Evolutionary conservation across 345 rosid genomes (phyloP).

Genomic region (Gossypium thurberi): DNA sequence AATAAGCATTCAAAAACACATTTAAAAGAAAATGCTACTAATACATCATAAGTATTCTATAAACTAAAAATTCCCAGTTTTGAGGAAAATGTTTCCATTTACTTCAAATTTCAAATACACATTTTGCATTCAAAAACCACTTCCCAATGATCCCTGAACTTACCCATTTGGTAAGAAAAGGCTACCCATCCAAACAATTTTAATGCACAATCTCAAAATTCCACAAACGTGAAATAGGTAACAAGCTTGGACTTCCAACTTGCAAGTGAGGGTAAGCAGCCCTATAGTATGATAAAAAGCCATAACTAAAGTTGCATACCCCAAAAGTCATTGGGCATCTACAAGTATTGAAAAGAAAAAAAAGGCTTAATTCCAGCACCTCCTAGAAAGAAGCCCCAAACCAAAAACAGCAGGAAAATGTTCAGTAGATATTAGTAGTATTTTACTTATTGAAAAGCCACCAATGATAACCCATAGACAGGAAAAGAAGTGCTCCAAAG

Average conservation of each 20-base stretch:
- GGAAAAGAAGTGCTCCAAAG: neutral
- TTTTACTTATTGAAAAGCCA: neutral
- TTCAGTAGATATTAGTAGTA: neutral
- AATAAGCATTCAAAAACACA: neutral
- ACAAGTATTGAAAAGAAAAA: conserved; percentile 1
- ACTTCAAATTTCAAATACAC: neutral
- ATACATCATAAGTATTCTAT: neutral
- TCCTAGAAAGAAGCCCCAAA: neutral
- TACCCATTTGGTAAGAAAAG: conserved; percentile 1
- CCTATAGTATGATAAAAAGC: neutral
- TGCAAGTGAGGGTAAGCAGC: neutral
- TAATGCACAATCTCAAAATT: neutral
- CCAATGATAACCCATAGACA: neutral
- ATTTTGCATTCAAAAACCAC: neutral
- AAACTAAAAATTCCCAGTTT: neutral
- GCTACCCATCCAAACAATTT: neutral
- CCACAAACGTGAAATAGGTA: neutral
- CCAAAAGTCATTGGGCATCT: neutral
- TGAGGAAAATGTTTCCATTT: neutral
- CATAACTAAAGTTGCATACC: neutral
- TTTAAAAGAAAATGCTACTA: neutral
- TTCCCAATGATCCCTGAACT: neutral
- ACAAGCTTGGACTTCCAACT: neutral
- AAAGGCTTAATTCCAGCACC: neutral
- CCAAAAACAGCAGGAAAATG: neutral